Evolutionary conservation across 805 yeast genomes (phyloP).

Genomic region (Candida nonsorbophila): DNA sequence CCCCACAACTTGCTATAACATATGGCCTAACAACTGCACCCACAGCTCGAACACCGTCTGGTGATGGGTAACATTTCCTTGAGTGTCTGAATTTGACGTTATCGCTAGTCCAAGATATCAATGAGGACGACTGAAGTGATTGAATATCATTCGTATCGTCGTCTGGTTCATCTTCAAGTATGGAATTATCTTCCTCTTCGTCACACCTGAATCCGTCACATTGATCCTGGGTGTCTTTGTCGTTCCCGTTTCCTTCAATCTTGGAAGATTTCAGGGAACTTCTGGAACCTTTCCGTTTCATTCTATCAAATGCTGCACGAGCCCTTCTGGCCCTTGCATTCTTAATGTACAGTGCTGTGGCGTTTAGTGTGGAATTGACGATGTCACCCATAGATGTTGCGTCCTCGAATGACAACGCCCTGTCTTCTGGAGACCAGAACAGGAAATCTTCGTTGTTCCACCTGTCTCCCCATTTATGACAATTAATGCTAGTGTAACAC

Average conservation of each 20-base stretch:
- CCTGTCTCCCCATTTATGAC: slow-evolving; percentile 81
- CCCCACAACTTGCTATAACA: slow-evolving; percentile 61
- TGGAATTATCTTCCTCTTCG: slow-evolving; percentile 1
- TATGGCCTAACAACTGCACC: slow-evolving; percentile 77
- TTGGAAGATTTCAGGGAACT: not conserved
- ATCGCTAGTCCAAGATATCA: slow-evolving; percentile 17
- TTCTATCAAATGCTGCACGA: slow-evolving; percentile 4
- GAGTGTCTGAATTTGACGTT: slow-evolving; percentile 20
- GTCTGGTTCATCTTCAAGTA: slow-evolving; percentile 1
- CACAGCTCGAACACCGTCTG: slow-evolving; percentile 69
- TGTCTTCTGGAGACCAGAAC: slow-evolving; percentile 70
- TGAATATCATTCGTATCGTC: slow-evolving; percentile 11
- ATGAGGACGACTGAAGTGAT: slow-evolving; percentile 16
- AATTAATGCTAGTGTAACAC: slow-evolving; percentile 73
- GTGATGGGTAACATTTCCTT: slow-evolving; percentile 33
- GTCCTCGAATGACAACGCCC: slow-evolving; percentile 18
- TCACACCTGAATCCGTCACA: slow-evolving; percentile 1
- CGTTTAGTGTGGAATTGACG: slow-evolving; percentile 7
- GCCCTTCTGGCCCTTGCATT: slow-evolving; percentile 5
- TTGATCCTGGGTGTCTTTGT: not conserved
- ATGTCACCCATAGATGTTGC: slow-evolving; percentile 5
- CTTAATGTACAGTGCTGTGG: slow-evolving; percentile 6
- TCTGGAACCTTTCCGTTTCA: slow-evolving; percentile 4
- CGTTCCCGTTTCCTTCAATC: not conserved
- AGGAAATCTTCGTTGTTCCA: slow-evolving; percentile 96